These are phyloP conservation scores for Blastocystis hominis DNA, from an alignment of 352 stramenopile species.

Conservation along the genomic window DNA sequence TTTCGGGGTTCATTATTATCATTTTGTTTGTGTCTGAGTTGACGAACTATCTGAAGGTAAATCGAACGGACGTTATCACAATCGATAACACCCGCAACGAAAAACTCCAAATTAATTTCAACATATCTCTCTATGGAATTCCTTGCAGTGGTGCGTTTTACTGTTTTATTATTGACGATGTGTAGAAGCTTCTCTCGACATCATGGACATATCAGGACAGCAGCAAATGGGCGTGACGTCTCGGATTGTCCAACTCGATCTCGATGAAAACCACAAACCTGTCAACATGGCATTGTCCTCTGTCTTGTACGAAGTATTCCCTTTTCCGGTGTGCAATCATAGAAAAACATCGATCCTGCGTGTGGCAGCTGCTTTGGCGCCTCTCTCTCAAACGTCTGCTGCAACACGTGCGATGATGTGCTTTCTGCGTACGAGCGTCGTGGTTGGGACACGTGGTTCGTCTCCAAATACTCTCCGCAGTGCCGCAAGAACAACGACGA, in stretches of 20 bases:
- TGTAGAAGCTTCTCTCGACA: conserved; percentile 41
- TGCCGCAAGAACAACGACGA: conserved; percentile 61
- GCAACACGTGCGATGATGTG: conserved; percentile 67
- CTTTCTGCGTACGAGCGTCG: neutral
- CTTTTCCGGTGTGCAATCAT: neutral
- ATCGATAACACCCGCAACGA: conserved; percentile 28
- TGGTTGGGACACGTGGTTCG: conserved; percentile 54
- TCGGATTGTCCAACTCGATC: conserved; percentile 25
- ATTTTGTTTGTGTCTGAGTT: conserved; percentile 49
- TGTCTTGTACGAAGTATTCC: conserved; percentile 22
- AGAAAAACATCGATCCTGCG: neutral
- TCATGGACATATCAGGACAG: conserved; percentile 56
- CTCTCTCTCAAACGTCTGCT: conserved; percentile 62
- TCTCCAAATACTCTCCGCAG: conserved; percentile 54
- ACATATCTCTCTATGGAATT: conserved; percentile 46
- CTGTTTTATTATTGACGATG: neutral
- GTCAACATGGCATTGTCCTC: conserved; percentile 24
- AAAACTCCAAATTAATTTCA: conserved; percentile 55
- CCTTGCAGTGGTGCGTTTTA: neutral
- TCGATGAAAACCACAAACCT: conserved; percentile 15
- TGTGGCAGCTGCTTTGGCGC: conserved; percentile 45
- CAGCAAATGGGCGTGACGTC: conserved; percentile 57
- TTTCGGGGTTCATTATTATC: conserved; percentile 47
- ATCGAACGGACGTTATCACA: conserved; percentile 18
- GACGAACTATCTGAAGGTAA: neutral